A percentile compares a stretch with the other conserved stretches of the same genome.
Conservation (phyloP, 208 protist genomes). For the Acanthamoeba culbertsoni region DNA sequence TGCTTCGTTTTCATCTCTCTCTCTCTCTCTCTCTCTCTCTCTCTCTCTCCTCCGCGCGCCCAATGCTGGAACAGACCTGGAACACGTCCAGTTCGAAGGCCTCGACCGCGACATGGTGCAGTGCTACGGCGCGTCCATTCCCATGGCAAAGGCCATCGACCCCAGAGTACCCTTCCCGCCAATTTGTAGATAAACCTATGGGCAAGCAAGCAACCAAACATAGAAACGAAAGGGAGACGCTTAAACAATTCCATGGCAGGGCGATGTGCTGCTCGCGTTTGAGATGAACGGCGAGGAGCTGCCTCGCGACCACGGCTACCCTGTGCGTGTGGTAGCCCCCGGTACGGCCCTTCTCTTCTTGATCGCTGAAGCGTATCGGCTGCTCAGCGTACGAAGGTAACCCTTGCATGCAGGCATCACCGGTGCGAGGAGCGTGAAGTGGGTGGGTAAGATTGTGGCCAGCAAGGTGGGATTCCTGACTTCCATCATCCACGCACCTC, state of each 20-base stretch:
- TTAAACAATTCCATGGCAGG: background rate
- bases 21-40: background rate
- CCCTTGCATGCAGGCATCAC: background rate
- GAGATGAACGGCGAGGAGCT: slow-evolving; percentile 87
- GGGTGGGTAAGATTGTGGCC: slow-evolving; percentile 78
- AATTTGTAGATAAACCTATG: background rate
- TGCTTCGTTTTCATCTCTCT: background rate
- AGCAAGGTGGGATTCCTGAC: background rate
- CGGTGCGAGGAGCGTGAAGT: slow-evolving; percentile 73
- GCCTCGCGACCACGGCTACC: slow-evolving; percentile 86
- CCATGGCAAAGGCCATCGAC: slow-evolving; percentile 79
- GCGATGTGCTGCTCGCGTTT: slow-evolving; percentile 85
- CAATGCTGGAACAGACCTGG: background rate
- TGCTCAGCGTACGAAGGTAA: background rate
- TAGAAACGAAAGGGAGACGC: background rate
- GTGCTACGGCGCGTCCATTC: slow-evolving; percentile 82
- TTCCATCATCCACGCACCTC: too few relatives aligned
- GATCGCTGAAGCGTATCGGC: background rate
- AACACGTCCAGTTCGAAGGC: slow-evolving; percentile 87
- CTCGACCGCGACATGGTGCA: slow-evolving; percentile 76
- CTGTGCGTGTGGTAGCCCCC: slow-evolving; percentile 86
- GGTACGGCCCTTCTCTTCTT: slow-evolving; percentile 74
- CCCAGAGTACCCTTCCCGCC: background rate
- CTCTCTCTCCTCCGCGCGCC: background rate
- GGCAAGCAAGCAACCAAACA: background rate